Evolutionary conservation across 805 yeast genomes (phyloP).

Genomic region (Kazachstania africana): DNA sequence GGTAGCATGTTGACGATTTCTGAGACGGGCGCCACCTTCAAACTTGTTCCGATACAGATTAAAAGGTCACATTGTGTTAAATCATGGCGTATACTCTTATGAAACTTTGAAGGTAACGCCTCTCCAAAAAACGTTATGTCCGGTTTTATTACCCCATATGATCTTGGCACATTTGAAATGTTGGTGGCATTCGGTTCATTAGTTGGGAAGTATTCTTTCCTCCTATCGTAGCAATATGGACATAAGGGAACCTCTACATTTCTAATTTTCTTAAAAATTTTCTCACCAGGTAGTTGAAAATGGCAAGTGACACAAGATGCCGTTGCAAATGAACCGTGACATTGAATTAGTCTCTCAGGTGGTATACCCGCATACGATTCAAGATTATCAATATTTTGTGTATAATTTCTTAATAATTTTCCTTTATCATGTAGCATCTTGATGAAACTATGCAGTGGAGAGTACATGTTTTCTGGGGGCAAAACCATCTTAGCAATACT

Average conservation of each 20-base stretch:
- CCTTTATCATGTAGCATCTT: conserved; percentile 59
- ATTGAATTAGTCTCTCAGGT: conserved; percentile 60
- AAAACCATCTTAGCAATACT: conserved; percentile 73
- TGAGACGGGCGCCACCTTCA: conserved; percentile 86
- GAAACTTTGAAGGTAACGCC: conserved; percentile 59
- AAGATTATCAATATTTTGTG: conserved; percentile 82
- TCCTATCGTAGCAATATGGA: conserved; percentile 44
- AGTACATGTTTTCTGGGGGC: conserved; percentile 54
- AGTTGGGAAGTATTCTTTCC: conserved; percentile 24
- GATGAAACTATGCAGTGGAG: conserved; percentile 78
- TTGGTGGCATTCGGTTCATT: conserved; percentile 5
- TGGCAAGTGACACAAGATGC: conserved; percentile 78
- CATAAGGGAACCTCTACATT: conserved; percentile 57
- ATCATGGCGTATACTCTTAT: conserved; percentile 47
- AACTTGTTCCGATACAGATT: conserved; percentile 82
- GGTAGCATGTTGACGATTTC: conserved; percentile 67
- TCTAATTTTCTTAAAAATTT: conserved; percentile 48
- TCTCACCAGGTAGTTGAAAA: conserved; percentile 51
- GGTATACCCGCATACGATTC: conserved; percentile 68
- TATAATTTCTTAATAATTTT: conserved; percentile 70
- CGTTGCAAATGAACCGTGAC: conserved; percentile 85
- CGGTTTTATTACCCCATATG: conserved; percentile 80
- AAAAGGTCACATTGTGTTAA: conserved; percentile 61
- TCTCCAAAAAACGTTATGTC: conserved; percentile 91
- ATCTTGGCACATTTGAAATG: conserved; percentile 22